Evolutionary conservation across 1,284 basidiomycete genomes (phyloP), one percentile per base, ranked within the genome.

Genomic region (Pseudozyma pruni): DNA sequence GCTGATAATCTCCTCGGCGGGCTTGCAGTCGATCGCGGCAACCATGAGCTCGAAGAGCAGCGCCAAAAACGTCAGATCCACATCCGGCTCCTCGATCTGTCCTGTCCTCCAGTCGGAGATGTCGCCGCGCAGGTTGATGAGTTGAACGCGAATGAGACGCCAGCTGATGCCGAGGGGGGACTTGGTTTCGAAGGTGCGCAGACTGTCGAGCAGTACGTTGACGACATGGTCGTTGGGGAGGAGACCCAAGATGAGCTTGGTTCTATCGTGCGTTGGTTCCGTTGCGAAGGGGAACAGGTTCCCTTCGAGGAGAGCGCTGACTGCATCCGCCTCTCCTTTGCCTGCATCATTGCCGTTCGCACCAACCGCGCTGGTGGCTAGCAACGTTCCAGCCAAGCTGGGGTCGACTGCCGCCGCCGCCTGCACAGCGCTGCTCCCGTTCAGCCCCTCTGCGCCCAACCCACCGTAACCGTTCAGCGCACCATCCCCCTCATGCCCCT

Each of bases 161-260:
- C 76, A 78, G 31, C 68, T 74, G 48, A 78, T 72, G 22, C 74
- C 76, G 32, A 74, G 70, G 1, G 63, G 63, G 2, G 72, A 63
- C 19, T 67, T 66, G 51, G 56, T 49, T 33, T 78, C 76, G 37
- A 76, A 72, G 1, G 68, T 66, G 17, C 74, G 71, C n/a, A 78
- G 40, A 25, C 68, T 72, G 48, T 72, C 70, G 46, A 78, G 63
- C 22, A 78, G 63, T n/a, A 74, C 72, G 31, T 78, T 73, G 39
- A 68, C 67, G 17, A 74, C 73, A 39, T 78, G 75, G 29, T 72
- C 68, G 52, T 74, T 73, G 10, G 75, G 75, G 14, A 78, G 55
- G 20, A 72, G 55, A 31, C 74, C 75, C 13, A 78, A 51, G 44
- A 75, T 70, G 25, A 69, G 50, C 25, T 75, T 68, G 5, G 70